A percentile compares a stretch with the other conserved stretches of the same genome.
phyloP scores from a whole-genome alignment of 805 yeast species.

The Candida endomychidarum region DNA sequence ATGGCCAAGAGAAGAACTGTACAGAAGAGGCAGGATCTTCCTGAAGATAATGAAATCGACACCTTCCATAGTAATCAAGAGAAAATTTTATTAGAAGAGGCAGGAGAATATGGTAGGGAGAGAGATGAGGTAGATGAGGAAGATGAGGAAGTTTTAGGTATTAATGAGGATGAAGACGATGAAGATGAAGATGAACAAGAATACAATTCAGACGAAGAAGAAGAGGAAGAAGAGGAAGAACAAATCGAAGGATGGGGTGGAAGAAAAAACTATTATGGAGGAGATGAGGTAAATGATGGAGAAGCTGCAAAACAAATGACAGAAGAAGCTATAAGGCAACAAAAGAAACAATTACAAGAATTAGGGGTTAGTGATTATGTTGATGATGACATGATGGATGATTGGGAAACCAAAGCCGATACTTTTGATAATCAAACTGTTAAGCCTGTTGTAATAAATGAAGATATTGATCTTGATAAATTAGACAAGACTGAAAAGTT shows the following conservation, averaged over 20 bases:
- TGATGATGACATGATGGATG: conserved; percentile 77
- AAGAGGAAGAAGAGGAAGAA: conserved; percentile 26
- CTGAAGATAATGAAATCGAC: conserved; percentile 67
- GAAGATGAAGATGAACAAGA: conserved; percentile 45
- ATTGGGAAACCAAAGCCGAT: conserved; percentile 66
- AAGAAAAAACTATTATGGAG: conserved; percentile 53
- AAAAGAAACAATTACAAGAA: conserved; percentile 69
- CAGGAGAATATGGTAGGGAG: conserved; percentile 43
- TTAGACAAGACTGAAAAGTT: conserved; percentile 55
- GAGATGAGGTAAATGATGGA: conserved; percentile 69
- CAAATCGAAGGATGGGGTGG: conserved; percentile 46
- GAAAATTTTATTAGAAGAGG: conserved; percentile 54
- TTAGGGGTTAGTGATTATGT: conserved; percentile 59
- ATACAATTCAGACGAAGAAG: conserved; percentile 29
- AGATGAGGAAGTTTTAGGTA: conserved; percentile 49
- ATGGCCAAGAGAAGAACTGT: conserved; percentile 22
- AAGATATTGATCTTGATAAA: conserved; percentile 23
- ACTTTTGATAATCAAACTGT: conserved; percentile 33
- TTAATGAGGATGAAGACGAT: conserved; percentile 25
- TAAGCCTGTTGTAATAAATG: conserved; percentile 36
- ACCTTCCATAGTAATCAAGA: conserved; percentile 62
- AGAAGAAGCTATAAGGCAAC: conserved; percentile 84
- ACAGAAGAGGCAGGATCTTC: conserved; percentile 14
- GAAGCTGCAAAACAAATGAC: conserved; percentile 78
- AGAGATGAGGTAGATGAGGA: conserved; percentile 20